Percentiles rank a stretch among this genome's conserved stretches.
phyloP scores from a whole-genome alignment of 768 basidiomycete species.

The Hortiboletus flavorubellus region DNA sequence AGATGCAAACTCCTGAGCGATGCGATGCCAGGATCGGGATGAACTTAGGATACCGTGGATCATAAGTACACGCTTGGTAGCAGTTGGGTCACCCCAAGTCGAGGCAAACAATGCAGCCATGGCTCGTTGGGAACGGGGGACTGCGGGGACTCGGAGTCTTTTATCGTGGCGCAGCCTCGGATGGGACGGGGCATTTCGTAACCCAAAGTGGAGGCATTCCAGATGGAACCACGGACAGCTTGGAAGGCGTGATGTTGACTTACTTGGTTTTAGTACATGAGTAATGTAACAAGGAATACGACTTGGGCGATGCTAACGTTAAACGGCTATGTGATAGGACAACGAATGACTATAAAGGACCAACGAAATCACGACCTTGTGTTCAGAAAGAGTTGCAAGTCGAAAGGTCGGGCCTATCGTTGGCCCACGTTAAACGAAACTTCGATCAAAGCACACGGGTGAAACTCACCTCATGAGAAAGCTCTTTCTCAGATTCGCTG shows the following conservation, averaged over 20 bases:
- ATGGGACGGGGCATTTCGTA: too few species aligned
- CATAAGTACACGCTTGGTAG: neutral
- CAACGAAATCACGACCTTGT: conserved; percentile 37
- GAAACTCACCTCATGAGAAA: conserved; percentile 35
- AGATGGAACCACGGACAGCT: neutral
- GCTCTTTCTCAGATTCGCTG: conserved; percentile 33
- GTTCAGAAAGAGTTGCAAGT: conserved; percentile 52
- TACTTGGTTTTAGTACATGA: conserved; percentile 21
- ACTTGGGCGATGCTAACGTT: conserved; percentile 17
- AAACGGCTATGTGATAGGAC: conserved; percentile 6
- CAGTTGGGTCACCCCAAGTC: too few species aligned
- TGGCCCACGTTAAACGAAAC: neutral
- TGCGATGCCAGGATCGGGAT: conserved; percentile 14
- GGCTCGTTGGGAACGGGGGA: neutral
- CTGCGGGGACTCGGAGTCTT: too few species aligned
- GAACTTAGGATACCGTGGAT: conserved; percentile 19
- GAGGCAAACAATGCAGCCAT: neutral
- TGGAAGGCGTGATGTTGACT: neutral
- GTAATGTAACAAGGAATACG: conserved; percentile 26
- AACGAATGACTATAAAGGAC: neutral
- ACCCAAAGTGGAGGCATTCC: too few species aligned
- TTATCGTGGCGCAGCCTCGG: too few species aligned
- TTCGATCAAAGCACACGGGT: neutral
- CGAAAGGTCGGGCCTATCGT: conserved; percentile 47
- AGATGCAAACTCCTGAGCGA: conserved; percentile 14